These are phyloP conservation scores for Golubevia sp. DNA, from an alignment of 1,284 basidiomycete species.

Conservation along the genomic window DNA sequence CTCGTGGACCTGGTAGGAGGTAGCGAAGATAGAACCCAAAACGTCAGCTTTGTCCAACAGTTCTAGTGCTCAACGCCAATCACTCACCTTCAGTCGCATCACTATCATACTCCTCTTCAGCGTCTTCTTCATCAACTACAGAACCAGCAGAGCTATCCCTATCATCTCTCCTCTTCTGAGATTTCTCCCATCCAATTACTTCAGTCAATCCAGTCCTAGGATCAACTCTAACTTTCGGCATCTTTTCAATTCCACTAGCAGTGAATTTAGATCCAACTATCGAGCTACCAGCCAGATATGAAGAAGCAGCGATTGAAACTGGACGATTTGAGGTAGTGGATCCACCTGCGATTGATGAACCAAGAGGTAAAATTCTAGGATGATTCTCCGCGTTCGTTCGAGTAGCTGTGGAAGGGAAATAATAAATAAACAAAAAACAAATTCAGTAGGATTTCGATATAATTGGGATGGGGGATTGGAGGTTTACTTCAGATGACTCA, in stretches of 20 bases:
- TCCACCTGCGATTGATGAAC: no score
- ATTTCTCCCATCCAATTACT: slow-evolving; percentile 39
- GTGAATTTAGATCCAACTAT: background rate
- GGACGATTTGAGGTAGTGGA: no score
- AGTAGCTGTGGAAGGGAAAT: slow-evolving; percentile 17
- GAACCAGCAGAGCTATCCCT: slow-evolving; percentile 1
- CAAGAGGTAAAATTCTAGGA: slow-evolving; percentile 34
- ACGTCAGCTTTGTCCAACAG: slow-evolving; percentile 46
- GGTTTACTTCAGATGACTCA: slow-evolving; percentile 1
- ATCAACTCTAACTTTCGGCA: slow-evolving; percentile 45
- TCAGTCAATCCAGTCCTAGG: slow-evolving; percentile 49
- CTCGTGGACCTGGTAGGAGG: background rate
- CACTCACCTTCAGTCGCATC: slow-evolving; percentile 32
- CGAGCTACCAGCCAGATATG: background rate
- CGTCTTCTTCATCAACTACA: slow-evolving; percentile 11
- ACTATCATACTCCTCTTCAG: slow-evolving; percentile 11
- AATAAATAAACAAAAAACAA: background rate
- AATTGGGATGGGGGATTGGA: no score
- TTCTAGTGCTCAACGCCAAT: slow-evolving; percentile 18
- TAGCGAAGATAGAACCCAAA: background rate
- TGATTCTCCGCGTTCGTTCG: slow-evolving; percentile 59
- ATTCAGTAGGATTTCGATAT: background rate
- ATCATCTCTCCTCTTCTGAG: slow-evolving; percentile 1
- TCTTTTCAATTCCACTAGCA: slow-evolving; percentile 15
- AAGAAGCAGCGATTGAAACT: no score